phyloP scores from a whole-genome alignment of 768 basidiomycete genomes.

The Sarcodon sp. region DNA sequence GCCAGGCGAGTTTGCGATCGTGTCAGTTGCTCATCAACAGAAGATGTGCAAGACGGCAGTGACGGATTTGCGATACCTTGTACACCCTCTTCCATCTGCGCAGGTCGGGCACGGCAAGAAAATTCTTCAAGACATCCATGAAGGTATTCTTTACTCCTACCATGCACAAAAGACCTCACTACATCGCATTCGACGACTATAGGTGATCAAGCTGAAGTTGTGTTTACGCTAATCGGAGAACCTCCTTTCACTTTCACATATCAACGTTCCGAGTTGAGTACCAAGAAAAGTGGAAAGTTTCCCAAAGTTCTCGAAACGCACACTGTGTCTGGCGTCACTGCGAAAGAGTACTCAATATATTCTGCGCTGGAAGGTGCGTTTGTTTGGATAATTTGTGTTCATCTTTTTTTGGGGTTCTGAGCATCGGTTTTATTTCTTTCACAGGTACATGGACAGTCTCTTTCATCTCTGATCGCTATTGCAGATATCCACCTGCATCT shows the following conservation, averaged over 20 bases:
- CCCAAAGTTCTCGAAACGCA: conserved; percentile 85
- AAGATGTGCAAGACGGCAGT: conserved; percentile 82
- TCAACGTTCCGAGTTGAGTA: conserved; percentile 64
- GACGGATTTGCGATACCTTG: conserved; percentile 54
- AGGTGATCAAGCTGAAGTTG: conserved; percentile 91
- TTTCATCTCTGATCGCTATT: conserved; percentile 81
- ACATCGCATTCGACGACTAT: conserved; percentile 2
- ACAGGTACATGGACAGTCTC: conserved; percentile 87
- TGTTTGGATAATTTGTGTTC: neutral
- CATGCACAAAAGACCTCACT: neutral
- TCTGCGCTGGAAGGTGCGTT: conserved; percentile 77
- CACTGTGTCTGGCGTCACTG: conserved; percentile 70
- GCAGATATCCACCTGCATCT: conserved; percentile 73
- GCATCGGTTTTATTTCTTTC: neutral
- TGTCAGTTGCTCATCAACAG: conserved; percentile 85
- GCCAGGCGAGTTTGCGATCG: conserved; percentile 74
- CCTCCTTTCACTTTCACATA: conserved; percentile 97
- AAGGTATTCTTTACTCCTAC: conserved; percentile 37
- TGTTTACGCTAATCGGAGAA: conserved; percentile 81
- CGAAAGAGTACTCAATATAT: conserved; percentile 77
- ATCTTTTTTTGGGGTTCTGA: neutral
- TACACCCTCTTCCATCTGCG: conserved; percentile 81
- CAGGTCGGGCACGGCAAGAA: conserved; percentile 79
- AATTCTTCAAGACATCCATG: conserved; percentile 77
- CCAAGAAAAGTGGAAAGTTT: conserved; percentile 54